Percentiles rank a stretch among this genome's conserved stretches.
Conservation (phyloP, 2,329 filamentous ascomycete genomes). For the Diplodia sapinea region DNA sequence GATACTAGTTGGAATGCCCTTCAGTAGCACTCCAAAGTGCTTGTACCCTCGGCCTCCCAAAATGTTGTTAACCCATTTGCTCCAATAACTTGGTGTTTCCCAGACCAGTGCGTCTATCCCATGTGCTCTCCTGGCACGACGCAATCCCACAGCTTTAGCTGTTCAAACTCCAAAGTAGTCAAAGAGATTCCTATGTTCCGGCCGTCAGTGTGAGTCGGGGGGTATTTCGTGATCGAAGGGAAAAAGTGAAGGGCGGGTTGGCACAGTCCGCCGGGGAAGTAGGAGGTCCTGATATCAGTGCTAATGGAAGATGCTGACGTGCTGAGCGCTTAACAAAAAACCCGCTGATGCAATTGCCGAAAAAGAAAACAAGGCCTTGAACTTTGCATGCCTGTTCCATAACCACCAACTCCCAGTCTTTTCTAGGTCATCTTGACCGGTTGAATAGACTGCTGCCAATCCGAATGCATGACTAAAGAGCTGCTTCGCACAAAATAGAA, state of each 20-base stretch:
- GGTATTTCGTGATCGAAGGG: conserved; percentile 24
- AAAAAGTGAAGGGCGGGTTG: conserved; percentile 1
- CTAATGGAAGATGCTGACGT: conserved; percentile 16
- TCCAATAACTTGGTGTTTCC: conserved; percentile 1
- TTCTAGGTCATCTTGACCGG: conserved; percentile 14
- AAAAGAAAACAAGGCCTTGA: conserved; percentile 17
- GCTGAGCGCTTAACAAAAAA: conserved; percentile 14
- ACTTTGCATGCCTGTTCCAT: conserved; percentile 17
- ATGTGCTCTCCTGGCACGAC: conserved; percentile 22
- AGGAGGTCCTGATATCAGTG: conserved; percentile 4
- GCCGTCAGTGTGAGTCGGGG: conserved; percentile 12
- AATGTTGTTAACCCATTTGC: conserved; percentile 3
- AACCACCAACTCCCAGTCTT: conserved; percentile 26
- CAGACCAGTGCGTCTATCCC: conserved; percentile 1
- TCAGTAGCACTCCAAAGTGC: neutral
- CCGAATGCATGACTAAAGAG: neutral
- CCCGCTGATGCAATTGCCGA: conserved; percentile 25
- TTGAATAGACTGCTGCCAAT: conserved; percentile 12
- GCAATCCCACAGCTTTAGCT: conserved; percentile 1
- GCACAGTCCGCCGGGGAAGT: neutral
- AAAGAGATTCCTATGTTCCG: conserved; percentile 24
- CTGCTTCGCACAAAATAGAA: neutral
- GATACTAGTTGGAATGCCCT: neutral
- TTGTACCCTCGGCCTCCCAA: neutral
- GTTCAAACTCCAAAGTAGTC: conserved; percentile 20